A percentile compares a stretch with the other conserved stretches of the same genome.
Evolutionary conservation across 345 rosid species (phyloP).

Genomic region (Adansonia digitata): DNA sequence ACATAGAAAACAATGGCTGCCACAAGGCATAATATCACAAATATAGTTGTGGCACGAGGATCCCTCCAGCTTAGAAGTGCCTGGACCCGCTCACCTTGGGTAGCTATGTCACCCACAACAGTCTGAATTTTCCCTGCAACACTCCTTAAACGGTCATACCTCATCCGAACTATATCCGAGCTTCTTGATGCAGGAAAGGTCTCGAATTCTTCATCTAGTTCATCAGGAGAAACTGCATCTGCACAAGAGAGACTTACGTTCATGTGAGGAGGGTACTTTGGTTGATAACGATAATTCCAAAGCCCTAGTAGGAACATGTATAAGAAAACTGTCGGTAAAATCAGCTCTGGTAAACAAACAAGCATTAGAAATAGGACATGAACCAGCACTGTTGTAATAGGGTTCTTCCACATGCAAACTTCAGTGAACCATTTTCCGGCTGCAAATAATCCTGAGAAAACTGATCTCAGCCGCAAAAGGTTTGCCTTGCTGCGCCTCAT

Average conservation of each 20-base stretch:
- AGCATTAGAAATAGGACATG: constrained; percentile 60
- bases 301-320: constrained; percentile 70
- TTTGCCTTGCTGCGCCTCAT: constrained; percentile 96
- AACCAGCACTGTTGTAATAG: constrained; percentile 50
- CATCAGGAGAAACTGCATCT: constrained; percentile 67
- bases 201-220: constrained; percentile 88
- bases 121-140: constrained; percentile 81
- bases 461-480: constrained; percentile 60
- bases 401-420: constrained; percentile 83
- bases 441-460: constrained; percentile 56
- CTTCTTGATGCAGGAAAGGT: constrained; percentile 61
- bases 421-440: constrained; percentile 77
- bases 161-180: constrained; percentile 44
- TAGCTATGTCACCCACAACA: constrained; percentile 87
- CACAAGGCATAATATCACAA: constrained; percentile 56
- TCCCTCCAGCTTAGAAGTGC: constrained; percentile 88
- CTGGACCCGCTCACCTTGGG: constrained; percentile 86
- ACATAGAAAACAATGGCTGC: constrained; percentile 63
- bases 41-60: constrained; percentile 78
- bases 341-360: constrained; percentile 71
- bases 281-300: constrained; percentile 76
- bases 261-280: constrained; percentile 89
- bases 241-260: constrained; percentile 74
- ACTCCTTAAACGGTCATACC: constrained; percentile 81
- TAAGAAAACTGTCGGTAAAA: constrained; percentile 70